Evolutionary conservation across 2,329 filamentous ascomycete species (phyloP), one percentile per base, ranked within the genome.

Genomic region (Colletotrichum filicis): DNA sequence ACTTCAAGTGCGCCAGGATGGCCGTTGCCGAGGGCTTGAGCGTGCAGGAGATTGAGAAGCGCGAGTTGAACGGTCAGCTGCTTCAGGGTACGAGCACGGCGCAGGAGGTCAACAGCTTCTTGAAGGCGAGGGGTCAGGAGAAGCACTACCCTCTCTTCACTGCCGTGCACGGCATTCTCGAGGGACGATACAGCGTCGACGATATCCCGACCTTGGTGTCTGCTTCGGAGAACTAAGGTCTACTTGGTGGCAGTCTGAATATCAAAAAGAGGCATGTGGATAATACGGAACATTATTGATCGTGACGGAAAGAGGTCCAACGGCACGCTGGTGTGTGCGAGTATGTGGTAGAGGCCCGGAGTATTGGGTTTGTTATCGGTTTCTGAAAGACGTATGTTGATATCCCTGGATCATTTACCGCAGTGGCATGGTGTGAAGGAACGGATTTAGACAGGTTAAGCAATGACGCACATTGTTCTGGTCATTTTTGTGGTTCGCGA

Each of bases 31-130:
- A 93, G 79, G 92, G 93, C 35, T 87, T 96, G 76, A 89, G 90
- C 9, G 94, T 99, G 52, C 91, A 93, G 77, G 95, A 98, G 83
- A 92, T 99, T 56, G 97, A 99, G 87, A 89, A 90, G 80, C 90
- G 92, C 72, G 95, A 98, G 81, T 88, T 99, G 74, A 98, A 99
- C 81, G 97, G 97, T 16, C 97, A 99, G 87, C 98, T 97, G 86
- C 87, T 99, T 72, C 97, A 99, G 85, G 97, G 97, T 49, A 98
- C 95, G 0, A 92, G 92, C 77, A 99, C 97, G 3, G 95, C 97
- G 9, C 90, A 92, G 75, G 97, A 99, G 82, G 95, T 99, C 55
- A 94, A 97, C 85, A 91, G 88, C 62, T 98, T 98, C 83, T 84
- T 99, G 79, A 94, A 93, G 86, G 90, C 91, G 62, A 89, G 93